These are phyloP conservation scores for Allomyces javanicus DNA, from an alignment of 192 early-diverging fungal species.

Conservation along the genomic window DNA sequence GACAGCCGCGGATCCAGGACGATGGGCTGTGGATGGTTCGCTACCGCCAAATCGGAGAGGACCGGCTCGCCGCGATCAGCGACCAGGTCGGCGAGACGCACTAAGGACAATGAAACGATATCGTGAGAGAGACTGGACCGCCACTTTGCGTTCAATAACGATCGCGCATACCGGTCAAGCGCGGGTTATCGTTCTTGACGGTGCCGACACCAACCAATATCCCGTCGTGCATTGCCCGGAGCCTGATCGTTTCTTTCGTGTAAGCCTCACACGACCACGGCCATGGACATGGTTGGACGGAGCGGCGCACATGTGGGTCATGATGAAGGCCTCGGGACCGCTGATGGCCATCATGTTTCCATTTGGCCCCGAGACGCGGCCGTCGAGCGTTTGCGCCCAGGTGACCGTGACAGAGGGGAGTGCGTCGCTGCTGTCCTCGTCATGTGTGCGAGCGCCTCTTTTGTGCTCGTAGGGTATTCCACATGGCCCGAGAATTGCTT, in stretches of 20 bases:
- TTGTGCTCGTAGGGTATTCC: too few species aligned
- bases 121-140: background rate
- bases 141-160: background rate
- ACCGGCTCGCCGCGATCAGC: background rate
- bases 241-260: slow-evolving; percentile 7
- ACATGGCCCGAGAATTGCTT: too few species aligned
- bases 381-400: slow-evolving; percentile 77
- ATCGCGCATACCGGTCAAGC: slow-evolving; percentile 27
- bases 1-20: slow-evolving; percentile 53
- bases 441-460: too few species aligned
- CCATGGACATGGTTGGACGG: background rate
- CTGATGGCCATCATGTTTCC: slow-evolving; percentile 47
- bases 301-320: slow-evolving; percentile 49
- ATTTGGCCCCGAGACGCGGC: slow-evolving; percentile 38
- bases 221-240: slow-evolving; percentile 52
- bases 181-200: slow-evolving; percentile 58
- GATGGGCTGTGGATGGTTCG: slow-evolving; percentile 46
- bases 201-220: slow-evolving; percentile 78
- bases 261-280: background rate
- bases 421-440: too few species aligned
- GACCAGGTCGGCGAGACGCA: slow-evolving; percentile 1
- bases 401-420: slow-evolving; percentile 54
- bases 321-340: slow-evolving; percentile 44
- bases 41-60: too few species aligned
- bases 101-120: too few species aligned